Evolutionary conservation across 805 yeast species (phyloP).

Genomic region (Starmerella cellae): DNA sequence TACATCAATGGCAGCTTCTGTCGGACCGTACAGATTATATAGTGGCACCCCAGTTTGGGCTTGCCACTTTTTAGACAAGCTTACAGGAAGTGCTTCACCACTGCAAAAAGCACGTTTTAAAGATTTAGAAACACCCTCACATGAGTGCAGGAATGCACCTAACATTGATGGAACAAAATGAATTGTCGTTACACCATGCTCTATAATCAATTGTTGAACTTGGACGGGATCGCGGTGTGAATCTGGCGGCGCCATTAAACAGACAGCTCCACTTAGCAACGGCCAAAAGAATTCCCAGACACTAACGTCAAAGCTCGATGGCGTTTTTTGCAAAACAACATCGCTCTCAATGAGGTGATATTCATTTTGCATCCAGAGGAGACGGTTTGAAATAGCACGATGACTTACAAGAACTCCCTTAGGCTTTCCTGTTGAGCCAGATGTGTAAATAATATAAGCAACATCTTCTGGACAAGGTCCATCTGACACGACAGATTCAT

Average conservation of each 20-base stretch:
- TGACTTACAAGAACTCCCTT: conserved; percentile 55
- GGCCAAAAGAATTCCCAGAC: conserved; percentile 18
- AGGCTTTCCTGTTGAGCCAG: conserved; percentile 75
- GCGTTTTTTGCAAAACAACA: conserved; percentile 12
- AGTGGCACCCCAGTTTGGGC: conserved; percentile 4
- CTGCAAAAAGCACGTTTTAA: conserved; percentile 11
- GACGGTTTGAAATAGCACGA: conserved; percentile 10
- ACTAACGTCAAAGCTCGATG: conserved; percentile 14
- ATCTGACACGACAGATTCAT: not conserved
- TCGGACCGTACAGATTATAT: conserved; percentile 15
- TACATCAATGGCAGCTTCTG: conserved; percentile 17
- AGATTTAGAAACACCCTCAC: not conserved
- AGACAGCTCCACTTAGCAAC: conserved; percentile 9
- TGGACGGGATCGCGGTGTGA: conserved; percentile 11
- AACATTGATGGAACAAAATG: conserved; percentile 17
- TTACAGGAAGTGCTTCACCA: conserved; percentile 10
- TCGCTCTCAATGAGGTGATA: conserved; percentile 3
- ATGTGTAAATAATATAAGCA: conserved; percentile 71
- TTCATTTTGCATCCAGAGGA: conserved; percentile 13
- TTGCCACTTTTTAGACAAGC: conserved; percentile 8
- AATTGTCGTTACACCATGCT: conserved; percentile 8
- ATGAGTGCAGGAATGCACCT: conserved; percentile 1
- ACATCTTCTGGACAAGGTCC: conserved; percentile 44
- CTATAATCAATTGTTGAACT: not conserved
- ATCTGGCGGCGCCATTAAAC: conserved; percentile 14